Base-by-base conservation (phyloP, 2,329 filamentous ascomycete species). In the Scedosporium boydii region DNA sequence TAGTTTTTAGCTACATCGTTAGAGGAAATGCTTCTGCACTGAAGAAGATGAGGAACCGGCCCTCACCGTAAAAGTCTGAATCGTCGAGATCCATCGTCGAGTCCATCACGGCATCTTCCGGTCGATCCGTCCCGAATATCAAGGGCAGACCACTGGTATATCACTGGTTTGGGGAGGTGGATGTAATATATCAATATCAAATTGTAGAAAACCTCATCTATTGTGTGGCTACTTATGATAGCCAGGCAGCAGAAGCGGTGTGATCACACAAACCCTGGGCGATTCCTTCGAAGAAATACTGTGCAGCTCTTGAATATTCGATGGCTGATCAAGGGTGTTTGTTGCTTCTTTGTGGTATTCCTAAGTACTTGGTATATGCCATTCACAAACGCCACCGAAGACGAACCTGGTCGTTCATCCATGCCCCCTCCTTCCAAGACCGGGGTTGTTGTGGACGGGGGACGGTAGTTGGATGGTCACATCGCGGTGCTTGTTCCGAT, bases 1-100 rank as follows among this genome's bases (percentile, higher is more conserved):
- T 90, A 59, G 34, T 34, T 27, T 34, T 34, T 34, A 12, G 10
- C 10, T 3, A 3, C 34, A 38, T 38, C 10, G 34, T 38, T 10
- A 38, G 34, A 38, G 12, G 34, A 38, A 12, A 38, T 2, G 34
- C 10, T 38, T 38, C 34, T 10, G 10, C 34, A 34, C 6, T 34
- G 29, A 34, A 34, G 29, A 38, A 60, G n/a, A 18, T 16, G n/a
- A 46, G 41, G 21, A 18, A 23, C 29, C n/a, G 12, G 18, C 21
- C 38, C 51, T 51, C 56, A 68, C 67, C 67, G 18, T 68, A 68
- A 46, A 68, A 68, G 42, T 68, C 67, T 2, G 66, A 68, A 16
- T 68, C 66, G 12, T 65, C 64, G 23, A 59, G 60, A 26, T 64
- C 61, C 61, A 65, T 65, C 4, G 21, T 21, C 29, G 58, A 38